A percentile compares a stretch with the other conserved stretches of the same genome.
Evolutionary conservation across 441 rosid species (phyloP).

Genomic region (Flueggea neowawraea): DNA sequence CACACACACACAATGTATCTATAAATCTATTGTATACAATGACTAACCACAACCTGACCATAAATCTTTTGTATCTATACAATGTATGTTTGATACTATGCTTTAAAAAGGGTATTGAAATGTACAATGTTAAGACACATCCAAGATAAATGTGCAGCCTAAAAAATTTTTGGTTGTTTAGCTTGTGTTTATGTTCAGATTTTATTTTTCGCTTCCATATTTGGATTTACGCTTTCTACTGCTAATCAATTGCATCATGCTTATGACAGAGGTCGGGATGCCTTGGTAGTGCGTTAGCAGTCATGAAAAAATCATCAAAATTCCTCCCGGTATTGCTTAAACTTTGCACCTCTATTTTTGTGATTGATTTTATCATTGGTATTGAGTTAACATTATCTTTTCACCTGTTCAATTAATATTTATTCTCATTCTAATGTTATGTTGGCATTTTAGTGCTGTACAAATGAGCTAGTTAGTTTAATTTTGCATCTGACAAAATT

Average conservation of each 20-base stretch:
- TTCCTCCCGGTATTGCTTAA: slow-evolving; percentile 55
- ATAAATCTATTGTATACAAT: too few relatives aligned
- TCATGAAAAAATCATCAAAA: slow-evolving; percentile 63
- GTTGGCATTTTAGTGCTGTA: neutral
- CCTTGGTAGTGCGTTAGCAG: slow-evolving; percentile 63
- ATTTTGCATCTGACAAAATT: slow-evolving; percentile 9
- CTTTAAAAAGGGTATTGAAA: neutral
- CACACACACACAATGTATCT: too few relatives aligned
- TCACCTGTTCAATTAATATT: neutral
- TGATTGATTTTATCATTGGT: neutral
- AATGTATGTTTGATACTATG: neutral
- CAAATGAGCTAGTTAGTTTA: slow-evolving; percentile 8
- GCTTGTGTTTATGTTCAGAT: too few relatives aligned
- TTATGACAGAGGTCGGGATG: slow-evolving; percentile 63
- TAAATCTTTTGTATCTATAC: too few relatives aligned
- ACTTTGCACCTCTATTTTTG: slow-evolving; percentile 2
- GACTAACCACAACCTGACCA: too few relatives aligned
- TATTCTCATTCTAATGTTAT: neutral
- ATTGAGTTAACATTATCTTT: slow-evolving; percentile 7
- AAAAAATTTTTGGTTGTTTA: too few relatives aligned
- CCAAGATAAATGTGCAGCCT: neutral
- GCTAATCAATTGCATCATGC: slow-evolving; percentile 16
- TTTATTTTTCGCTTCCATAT: neutral
- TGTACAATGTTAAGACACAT: neutral
- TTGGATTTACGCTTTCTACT: neutral